These are phyloP conservation scores for Apiospora arundinis DNA, from an alignment of 2,329 filamentous ascomycete genomes.

Conservation along the genomic window DNA sequence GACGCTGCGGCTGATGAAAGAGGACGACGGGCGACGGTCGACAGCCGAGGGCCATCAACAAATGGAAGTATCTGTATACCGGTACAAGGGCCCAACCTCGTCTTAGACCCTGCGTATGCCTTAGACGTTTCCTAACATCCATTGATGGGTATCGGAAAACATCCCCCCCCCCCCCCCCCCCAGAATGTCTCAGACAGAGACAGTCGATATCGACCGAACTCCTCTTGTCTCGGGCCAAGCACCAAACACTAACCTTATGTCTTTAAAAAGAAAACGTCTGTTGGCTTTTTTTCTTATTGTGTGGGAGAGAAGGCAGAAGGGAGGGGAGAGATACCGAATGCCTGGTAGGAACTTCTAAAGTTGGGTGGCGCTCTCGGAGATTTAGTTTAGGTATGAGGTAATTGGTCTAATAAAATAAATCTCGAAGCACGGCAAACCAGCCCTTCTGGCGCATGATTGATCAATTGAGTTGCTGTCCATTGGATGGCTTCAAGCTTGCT, in stretches of 20 bases:
- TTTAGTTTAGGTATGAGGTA: neutral
- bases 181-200: neutral
- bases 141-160: neutral
- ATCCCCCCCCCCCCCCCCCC: neutral
- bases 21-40: neutral
- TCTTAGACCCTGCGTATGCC: neutral
- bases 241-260: neutral
- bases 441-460: neutral
- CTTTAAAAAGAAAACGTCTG: neutral
- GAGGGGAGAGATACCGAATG: neutral
- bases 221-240: neutral
- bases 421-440: neutral
- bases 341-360: constrained; percentile 13
- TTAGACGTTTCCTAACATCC: neutral
- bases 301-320: neutral
- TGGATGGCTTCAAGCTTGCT: neutral
- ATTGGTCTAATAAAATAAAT: neutral
- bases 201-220: neutral
- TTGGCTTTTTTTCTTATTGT: neutral
- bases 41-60: neutral
- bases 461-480: constrained; percentile 2
- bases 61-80: too few relatives aligned
- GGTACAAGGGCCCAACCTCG: too few relatives aligned
- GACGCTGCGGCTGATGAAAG: neutral
- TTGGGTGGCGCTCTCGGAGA: constrained; percentile 13